Conservation (phyloP, 2,329 filamentous ascomycete species). For the Myriangium duriaei region DNA sequence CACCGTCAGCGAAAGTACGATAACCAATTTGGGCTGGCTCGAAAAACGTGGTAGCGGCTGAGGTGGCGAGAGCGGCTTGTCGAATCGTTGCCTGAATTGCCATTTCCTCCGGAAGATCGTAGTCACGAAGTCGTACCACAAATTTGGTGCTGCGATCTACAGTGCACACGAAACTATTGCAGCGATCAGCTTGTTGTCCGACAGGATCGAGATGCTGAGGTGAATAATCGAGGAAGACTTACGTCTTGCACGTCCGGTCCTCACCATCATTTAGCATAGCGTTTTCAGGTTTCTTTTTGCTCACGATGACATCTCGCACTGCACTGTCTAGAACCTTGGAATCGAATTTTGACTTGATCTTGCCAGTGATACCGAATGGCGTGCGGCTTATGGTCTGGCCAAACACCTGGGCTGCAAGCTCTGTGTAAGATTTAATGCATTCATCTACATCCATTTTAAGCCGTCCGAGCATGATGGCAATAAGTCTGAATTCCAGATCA, state of each 20-base stretch:
- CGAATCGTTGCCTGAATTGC: constrained; percentile 12
- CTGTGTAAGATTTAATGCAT: constrained; percentile 12
- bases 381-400: constrained; percentile 2
- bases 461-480: constrained; percentile 16
- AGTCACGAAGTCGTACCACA: constrained; percentile 9
- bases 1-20: constrained; percentile 31
- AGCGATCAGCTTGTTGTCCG: constrained; percentile 62
- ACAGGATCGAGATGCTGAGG: too few relatives aligned
- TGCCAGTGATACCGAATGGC: too few relatives aligned
- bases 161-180: neutral
- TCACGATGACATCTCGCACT: constrained; percentile 12
- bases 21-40: constrained; percentile 25
- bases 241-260: too few relatives aligned
- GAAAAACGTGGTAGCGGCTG: constrained; percentile 22
- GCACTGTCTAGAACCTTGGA: constrained; percentile 1
- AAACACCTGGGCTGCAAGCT: constrained; percentile 10
- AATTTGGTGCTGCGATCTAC: neutral
- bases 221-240: too few relatives aligned
- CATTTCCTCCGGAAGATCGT: constrained; percentile 19
- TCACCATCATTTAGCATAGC: constrained; percentile 33
- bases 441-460: constrained; percentile 13
- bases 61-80: constrained; percentile 20
- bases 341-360: constrained; percentile 9
- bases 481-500: too few relatives aligned
- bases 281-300: neutral